A percentile compares a stretch with the other conserved stretches of the same genome.
These are phyloP conservation scores for Saccharomycopsis hybrid DNA, from an alignment of 1,139 yeast genomes.

Conservation along the genomic window DNA sequence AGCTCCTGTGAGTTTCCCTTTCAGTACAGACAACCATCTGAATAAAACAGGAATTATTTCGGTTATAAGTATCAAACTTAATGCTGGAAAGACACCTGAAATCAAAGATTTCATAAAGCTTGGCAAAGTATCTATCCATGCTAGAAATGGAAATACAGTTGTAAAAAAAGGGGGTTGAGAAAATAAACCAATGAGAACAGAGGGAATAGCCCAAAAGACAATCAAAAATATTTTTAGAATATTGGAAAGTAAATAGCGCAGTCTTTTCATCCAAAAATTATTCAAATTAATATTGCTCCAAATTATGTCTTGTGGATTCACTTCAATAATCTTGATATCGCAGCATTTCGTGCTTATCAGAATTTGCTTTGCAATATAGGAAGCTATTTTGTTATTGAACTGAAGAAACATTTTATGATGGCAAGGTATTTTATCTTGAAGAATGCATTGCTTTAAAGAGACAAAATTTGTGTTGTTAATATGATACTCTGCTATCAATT, in stretches of 20 bases:
- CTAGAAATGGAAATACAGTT: constrained; percentile 45
- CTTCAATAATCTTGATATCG: constrained; percentile 39
- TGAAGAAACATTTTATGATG: constrained; percentile 44
- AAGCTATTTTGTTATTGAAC: constrained; percentile 42
- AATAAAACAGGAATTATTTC: constrained; percentile 50
- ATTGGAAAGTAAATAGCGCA: constrained; percentile 39
- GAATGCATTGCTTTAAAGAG: constrained; percentile 16
- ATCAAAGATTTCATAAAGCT: constrained; percentile 44
- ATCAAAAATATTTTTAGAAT: constrained; percentile 41
- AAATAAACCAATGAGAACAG: constrained; percentile 59
- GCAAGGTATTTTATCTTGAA: constrained; percentile 19
- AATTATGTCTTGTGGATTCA: constrained; percentile 50
- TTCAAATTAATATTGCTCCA: constrained; percentile 48
- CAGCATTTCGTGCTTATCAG: constrained; percentile 39
- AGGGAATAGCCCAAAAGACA: constrained; percentile 63
- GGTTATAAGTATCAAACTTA: constrained; percentile 51
- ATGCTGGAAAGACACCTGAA: constrained; percentile 54
- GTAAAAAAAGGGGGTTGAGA: constrained; percentile 60
- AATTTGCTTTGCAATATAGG: constrained; percentile 51
- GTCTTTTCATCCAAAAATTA: constrained; percentile 30
- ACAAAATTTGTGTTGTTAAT: constrained; percentile 23
- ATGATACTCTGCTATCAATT: constrained; percentile 27
- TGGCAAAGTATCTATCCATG: constrained; percentile 49
- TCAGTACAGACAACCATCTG: constrained; percentile 41
- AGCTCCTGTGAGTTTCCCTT: constrained; percentile 49